Base-by-base conservation (phyloP, 2,329 filamentous ascomycete genomes). In the Diaporthe sp. region DNA sequence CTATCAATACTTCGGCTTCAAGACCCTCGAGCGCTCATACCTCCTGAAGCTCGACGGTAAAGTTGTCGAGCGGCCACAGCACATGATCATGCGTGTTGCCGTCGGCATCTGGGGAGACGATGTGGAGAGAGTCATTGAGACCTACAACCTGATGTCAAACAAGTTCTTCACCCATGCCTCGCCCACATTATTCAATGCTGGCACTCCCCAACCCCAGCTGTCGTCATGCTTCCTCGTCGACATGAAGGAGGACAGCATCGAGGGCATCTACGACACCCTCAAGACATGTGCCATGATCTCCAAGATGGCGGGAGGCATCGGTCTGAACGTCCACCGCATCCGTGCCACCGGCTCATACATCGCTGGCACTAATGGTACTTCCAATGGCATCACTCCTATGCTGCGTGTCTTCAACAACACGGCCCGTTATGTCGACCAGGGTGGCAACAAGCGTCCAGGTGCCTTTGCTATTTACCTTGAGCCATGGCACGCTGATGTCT, bases 211-310 rank as follows among this genome's bases (percentile, higher is more conserved):
- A 82, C 93, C 95, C 59, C 97, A 99, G 87, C 89, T 99, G 80
- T 97, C 97, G 3, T 99, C 97, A 22, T 99, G 97, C 90, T 99
- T 99, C 92, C 90, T 99, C 73, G 95, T 99, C 79, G 97, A 98
- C 86, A 98, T 99, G 94, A 99, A 98, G 89, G 96, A 98, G 70
- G 97, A 99, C 87, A 98, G 96, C 86, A 99, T 99, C 82, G 97
- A 99, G 79, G 97, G 97, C 80, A 99, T 99, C 84, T 99, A 99
- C 82, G 97, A 99, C 83, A 99, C 97, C 25, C 91, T 99, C 80
- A 99, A 99, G 92, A 98, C 95, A 1, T 99, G 97, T 87, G 97
- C 97, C 79, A 96, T 99, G 95, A 99, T 99, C 86, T 99, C 97
- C 83, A 99, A 99, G 92, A 98, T 97, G 87, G 97, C 97, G 80